These are phyloP conservation scores for Paraphysoderma sedebokerense DNA, from an alignment of 371 early-diverging fungal genomes.

Conservation along the genomic window DNA sequence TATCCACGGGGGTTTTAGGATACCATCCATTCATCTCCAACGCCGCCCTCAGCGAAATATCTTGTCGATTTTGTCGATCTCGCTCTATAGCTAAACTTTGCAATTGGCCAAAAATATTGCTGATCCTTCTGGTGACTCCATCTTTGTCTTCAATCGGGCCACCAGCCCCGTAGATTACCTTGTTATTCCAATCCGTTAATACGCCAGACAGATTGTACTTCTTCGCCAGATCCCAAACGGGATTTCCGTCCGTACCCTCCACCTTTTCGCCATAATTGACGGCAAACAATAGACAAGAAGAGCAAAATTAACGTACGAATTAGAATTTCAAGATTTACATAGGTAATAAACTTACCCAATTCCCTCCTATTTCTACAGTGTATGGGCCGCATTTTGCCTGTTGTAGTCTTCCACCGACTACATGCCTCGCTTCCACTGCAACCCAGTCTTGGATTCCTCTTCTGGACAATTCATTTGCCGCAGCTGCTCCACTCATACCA, in stretches of 20 bases:
- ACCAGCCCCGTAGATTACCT: not conserved
- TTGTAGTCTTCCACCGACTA: not conserved
- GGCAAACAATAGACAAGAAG: no score
- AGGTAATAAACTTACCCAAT: no score
- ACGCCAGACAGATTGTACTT: not conserved
- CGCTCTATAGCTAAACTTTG: not conserved
- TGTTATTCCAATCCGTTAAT: not conserved
- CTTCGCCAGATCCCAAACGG: not conserved
- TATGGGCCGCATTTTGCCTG: no score
- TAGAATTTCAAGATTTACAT: not conserved
- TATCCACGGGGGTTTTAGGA: not conserved
- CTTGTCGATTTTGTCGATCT: not conserved
- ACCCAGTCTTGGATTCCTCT: not conserved
- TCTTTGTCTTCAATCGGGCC: not conserved
- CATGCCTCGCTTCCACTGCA: not conserved
- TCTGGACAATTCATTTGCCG: not conserved
- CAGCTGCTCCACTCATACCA: not conserved
- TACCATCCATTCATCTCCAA: not conserved
- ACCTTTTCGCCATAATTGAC: no score
- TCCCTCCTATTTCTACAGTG: no score
- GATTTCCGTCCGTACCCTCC: not conserved
- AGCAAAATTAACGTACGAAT: not conserved
- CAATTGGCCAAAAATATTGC: not conserved
- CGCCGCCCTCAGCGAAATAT: not conserved
- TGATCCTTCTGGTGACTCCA: not conserved